Evolutionary conservation across 805 yeast genomes (phyloP).

Genomic region (Starmerella potacharoeniae): DNA sequence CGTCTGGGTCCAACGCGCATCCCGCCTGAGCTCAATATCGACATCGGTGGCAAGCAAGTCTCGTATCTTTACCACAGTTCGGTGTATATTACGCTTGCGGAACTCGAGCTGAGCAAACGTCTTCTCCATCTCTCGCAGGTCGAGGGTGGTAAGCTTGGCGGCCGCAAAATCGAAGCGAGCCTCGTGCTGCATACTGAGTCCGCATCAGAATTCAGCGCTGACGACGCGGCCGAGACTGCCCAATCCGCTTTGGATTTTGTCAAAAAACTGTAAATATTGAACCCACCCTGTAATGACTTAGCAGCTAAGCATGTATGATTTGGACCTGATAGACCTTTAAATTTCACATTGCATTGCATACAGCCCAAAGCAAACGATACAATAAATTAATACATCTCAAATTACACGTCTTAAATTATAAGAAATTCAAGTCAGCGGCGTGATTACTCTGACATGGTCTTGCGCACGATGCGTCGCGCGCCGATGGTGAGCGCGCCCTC

Average conservation of each 20-base stretch:
- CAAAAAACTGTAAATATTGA: slow-evolving; percentile 5
- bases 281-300: not conserved
- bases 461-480: slow-evolving; percentile 14
- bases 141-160: slow-evolving; percentile 53
- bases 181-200: slow-evolving; percentile 31
- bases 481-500: slow-evolving; percentile 21
- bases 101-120: slow-evolving; percentile 30
- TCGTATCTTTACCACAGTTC: slow-evolving; percentile 37
- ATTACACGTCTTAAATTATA: not conserved
- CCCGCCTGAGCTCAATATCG: slow-evolving; percentile 33
- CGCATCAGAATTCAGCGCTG: slow-evolving; percentile 3
- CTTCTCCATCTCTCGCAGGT: slow-evolving; percentile 36
- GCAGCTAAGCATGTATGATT: too few species aligned
- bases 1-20: slow-evolving; percentile 28
- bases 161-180: slow-evolving; percentile 40
- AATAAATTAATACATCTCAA: not conserved
- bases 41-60: slow-evolving; percentile 32
- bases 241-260: slow-evolving; percentile 17
- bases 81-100: slow-evolving; percentile 37
- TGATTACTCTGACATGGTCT: slow-evolving; percentile 1
- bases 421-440: not conserved
- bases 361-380: not conserved
- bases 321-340: too few species aligned
- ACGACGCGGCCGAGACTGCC: slow-evolving; percentile 11
- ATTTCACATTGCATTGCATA: too few species aligned